phyloP scores from a whole-genome alignment of 78 protist species.

The Dictyostelium firmibasis region DNA sequence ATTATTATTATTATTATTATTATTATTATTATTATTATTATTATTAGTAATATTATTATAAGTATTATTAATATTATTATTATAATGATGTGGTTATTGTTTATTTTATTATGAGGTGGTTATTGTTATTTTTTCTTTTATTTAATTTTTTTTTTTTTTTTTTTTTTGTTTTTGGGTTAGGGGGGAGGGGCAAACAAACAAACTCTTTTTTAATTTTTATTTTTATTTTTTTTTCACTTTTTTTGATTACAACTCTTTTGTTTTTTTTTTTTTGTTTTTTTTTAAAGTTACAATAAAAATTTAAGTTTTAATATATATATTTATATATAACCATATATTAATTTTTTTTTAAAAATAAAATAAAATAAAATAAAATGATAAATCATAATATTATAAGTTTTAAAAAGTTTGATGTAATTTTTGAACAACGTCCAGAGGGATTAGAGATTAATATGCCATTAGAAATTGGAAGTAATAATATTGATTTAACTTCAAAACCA shows the following conservation, averaged over 20 bases:
- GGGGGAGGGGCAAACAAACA: too few species aligned
- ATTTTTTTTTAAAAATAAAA: not conserved
- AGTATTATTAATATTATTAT: too few species aligned
- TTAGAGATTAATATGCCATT: conserved; percentile 40
- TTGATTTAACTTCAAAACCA: not conserved
- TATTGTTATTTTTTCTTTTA: too few species aligned
- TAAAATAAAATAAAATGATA: not conserved
- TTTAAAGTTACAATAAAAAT: not conserved
- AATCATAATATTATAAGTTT: not conserved
- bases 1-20: too few species aligned
- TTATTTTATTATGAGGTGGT: too few species aligned
- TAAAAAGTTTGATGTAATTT: conserved; percentile 60
- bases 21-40: too few species aligned
- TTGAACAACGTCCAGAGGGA: conserved; percentile 76
- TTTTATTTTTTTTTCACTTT: not conserved
- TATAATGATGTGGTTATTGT: too few species aligned
- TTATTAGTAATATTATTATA: too few species aligned
- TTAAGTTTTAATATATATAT: too few species aligned
- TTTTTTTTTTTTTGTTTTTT: not conserved
- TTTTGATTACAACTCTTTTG: not conserved
- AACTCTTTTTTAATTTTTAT: not conserved
- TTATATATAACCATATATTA: too few species aligned
- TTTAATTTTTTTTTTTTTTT: too few species aligned
- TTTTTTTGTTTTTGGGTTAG: too few species aligned
- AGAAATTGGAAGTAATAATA: not conserved